Evolutionary conservation across 768 basidiomycete species (phyloP), one percentile per base, ranked within the genome.

Genomic region (Leccinum imitatum): DNA sequence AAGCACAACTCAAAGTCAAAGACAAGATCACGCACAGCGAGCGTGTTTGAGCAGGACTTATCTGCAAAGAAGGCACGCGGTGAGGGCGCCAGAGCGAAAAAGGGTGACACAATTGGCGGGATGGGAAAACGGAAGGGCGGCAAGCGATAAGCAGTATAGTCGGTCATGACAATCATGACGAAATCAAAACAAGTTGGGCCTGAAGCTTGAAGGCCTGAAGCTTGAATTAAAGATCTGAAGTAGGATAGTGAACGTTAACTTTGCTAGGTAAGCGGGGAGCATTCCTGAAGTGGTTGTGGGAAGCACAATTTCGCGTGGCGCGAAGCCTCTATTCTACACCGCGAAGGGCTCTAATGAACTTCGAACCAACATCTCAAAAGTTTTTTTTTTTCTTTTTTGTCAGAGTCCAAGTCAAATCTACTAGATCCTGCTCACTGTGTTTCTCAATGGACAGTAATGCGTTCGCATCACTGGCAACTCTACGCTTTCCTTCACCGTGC

Each of bases 1-100:
- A 71, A 72, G 59, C 79, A 74, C 68, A 69, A 66, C 57, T 69
- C 74, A 59, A 63, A 54, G 25, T 46, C 59, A 31, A 80, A 77
- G 62, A 58, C 60, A 50, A 73, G 67, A 47, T 62, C 74, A 23
- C 72, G 73, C 35, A 56, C 65, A 39, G 71, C 71, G 44, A 75
- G 79, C 57, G 75, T 73, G 10, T 92, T 93, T 71, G 84, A 84
- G 41, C 79, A 73, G 55, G 90, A 92, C 67, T 52, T 86, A 53
- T 83, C 84, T 15, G 73, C 79, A 58, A 81, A 75, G 63, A 72
- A 63, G 35, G 68, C 67, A 33, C 57, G 63, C 11, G 61, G 69
- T n/a, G 90, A 90, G 75, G 88, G 89, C 3, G 81, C 84, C 25
- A 78, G 85, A 61, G 83, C 87, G 35, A 86, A 83, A 70, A 87